These are phyloP conservation scores for Eimeria falciformis DNA, from an alignment of 169 alveolate genomes.

Conservation along the genomic window DNA sequence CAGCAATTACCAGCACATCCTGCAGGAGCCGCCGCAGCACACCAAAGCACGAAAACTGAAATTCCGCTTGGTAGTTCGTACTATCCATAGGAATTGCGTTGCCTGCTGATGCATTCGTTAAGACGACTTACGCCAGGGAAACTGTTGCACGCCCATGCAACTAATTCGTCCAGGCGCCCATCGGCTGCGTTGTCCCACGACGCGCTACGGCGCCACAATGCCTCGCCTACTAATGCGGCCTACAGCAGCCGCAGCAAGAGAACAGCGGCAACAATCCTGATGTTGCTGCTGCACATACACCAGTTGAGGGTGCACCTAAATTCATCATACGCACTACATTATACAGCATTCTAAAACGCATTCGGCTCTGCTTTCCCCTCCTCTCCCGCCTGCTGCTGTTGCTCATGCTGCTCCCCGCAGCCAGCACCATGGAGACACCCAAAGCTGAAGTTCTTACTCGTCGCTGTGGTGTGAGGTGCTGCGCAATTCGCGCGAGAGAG, in stretches of 20 bases:
- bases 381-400: too few species aligned
- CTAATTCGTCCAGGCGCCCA: conserved; percentile 13
- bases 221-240: conserved; percentile 27
- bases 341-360: too few species aligned
- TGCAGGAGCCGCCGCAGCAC: background rate
- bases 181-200: background rate
- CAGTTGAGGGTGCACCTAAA: background rate
- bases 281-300: background rate
- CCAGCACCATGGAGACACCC: too few species aligned
- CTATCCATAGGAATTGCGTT: background rate
- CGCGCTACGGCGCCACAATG: conserved; percentile 5
- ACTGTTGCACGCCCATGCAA: conserved; percentile 35
- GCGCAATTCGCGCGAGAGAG: background rate
- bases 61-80: background rate
- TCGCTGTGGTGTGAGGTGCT: conserved; percentile 6
- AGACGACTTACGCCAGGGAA: background rate
- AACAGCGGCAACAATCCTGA: too few species aligned
- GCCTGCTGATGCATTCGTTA: background rate
- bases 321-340: too few species aligned
- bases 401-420: too few species aligned
- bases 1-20: conserved; percentile 17
- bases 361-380: too few species aligned
- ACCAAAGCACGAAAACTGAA: background rate
- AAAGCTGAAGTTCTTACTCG: too few species aligned
- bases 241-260: conserved; percentile 13